A percentile compares a stretch with the other conserved stretches of the same genome.
Evolutionary conservation across 371 early-diverging fungal species (phyloP).

Genomic region (Rhizopus stolonifer): DNA sequence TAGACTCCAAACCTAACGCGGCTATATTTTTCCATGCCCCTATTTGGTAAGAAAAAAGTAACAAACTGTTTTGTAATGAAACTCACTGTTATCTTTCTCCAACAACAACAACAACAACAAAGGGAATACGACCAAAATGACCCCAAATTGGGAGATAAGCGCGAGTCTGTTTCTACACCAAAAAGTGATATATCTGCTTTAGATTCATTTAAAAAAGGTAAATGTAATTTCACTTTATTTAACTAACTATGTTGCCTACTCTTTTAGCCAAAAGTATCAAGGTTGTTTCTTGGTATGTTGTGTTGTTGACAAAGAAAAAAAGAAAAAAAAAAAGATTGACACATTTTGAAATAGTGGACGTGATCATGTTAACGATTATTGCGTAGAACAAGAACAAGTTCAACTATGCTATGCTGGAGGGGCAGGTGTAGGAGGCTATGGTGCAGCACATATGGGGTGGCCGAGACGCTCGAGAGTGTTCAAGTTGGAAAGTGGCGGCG

Average conservation of each 20-base stretch:
- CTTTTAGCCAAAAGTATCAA: constrained; percentile 29
- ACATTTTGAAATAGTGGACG: constrained; percentile 40
- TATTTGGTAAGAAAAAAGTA: constrained; percentile 29
- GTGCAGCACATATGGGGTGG: constrained; percentile 44
- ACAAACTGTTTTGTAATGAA: background rate
- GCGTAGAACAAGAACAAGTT: constrained; percentile 42
- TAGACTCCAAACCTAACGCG: constrained; percentile 37
- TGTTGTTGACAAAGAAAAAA: constrained; percentile 7
- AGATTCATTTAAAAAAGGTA: constrained; percentile 29
- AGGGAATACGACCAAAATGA: constrained; percentile 27
- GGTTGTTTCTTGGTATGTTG: constrained; percentile 34
- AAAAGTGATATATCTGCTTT: constrained; percentile 26
- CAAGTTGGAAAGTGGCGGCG: constrained; percentile 36
- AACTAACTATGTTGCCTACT: background rate
- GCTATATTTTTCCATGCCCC: constrained; percentile 56
- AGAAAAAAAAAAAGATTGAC: background rate
- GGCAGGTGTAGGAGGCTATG: constrained; percentile 52
- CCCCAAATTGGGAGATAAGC: constrained; percentile 38
- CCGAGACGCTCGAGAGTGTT: constrained; percentile 50
- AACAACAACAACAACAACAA: too few relatives aligned
- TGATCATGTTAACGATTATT: constrained; percentile 58
- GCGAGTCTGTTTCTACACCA: constrained; percentile 41
- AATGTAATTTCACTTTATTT: background rate
- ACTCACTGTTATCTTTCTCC: too few relatives aligned
- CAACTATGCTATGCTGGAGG: constrained; percentile 56